Conservation (phyloP, 129 eudicot genomes). For the Flaveria trinervia region DNA sequence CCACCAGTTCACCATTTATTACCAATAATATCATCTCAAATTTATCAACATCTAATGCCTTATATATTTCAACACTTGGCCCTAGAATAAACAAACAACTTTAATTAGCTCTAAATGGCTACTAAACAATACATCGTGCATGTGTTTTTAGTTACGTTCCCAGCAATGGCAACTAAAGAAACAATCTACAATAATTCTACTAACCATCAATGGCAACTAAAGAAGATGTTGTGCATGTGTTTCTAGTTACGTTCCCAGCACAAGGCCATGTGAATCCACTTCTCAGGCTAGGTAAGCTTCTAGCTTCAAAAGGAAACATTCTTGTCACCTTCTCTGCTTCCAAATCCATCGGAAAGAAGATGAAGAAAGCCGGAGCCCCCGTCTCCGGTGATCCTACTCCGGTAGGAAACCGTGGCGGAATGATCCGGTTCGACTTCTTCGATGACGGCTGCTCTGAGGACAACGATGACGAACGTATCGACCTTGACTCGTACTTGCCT, state of each 20-base stretch:
- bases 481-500: constrained; percentile 33
- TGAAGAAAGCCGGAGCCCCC: constrained; percentile 32
- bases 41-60: too few species aligned
- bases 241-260: constrained; percentile 31
- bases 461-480: constrained; percentile 29
- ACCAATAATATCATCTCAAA: too few species aligned
- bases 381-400: constrained; percentile 46
- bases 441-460: constrained; percentile 52
- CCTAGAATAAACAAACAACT: neutral
- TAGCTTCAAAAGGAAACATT: constrained; percentile 38
- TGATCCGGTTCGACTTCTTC: constrained; percentile 70
- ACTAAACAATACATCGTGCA: constrained; percentile 14
- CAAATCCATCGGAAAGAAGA: constrained; percentile 28
- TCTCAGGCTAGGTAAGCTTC: constrained; percentile 36
- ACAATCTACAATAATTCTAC: too few species aligned
- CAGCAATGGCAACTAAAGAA: too few species aligned
- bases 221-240: constrained; percentile 22
- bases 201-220: too few species aligned
- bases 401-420: constrained; percentile 47
- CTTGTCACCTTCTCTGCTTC: constrained; percentile 38
- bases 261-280: constrained; percentile 46
- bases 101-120: constrained; percentile 6
- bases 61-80: too few species aligned
- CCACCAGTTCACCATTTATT: too few species aligned
- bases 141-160: constrained; percentile 31